These are phyloP conservation scores for Ensete glaucum DNA, from an alignment of 176 grass and related monocot genomes.

Conservation along the genomic window DNA sequence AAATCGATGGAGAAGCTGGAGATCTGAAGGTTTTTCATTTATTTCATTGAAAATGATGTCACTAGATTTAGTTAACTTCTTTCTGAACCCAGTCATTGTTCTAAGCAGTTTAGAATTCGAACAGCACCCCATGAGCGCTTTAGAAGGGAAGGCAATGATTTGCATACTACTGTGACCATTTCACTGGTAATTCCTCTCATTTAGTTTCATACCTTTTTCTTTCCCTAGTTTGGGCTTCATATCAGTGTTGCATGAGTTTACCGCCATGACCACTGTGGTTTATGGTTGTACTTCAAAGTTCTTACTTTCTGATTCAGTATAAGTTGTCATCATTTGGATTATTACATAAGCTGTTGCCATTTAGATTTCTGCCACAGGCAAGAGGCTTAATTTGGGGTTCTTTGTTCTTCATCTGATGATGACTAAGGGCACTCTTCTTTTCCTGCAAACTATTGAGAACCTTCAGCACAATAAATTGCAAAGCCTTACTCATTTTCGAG, in stretches of 20 bases:
- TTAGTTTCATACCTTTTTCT: neutral
- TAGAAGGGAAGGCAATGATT: conserved; percentile 82
- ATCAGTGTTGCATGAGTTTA: conserved; percentile 7
- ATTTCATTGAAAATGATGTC: neutral
- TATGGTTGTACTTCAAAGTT: neutral
- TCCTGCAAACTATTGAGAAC: no score
- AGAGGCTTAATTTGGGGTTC: neutral
- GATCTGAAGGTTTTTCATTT: conserved; percentile 72
- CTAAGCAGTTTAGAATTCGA: conserved; percentile 79
- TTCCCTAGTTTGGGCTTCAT: neutral
- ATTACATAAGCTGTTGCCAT: neutral
- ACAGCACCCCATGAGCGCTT: conserved; percentile 76
- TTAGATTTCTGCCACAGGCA: neutral
- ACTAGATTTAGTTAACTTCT: conserved; percentile 13
- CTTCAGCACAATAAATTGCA: no score
- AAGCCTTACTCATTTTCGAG: no score
- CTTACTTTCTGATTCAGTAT: no score
- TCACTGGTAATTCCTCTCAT: conserved; percentile 49
- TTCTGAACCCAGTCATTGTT: conserved; percentile 21
- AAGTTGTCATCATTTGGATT: neutral
- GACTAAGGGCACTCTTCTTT: no score
- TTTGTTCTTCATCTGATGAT: no score
- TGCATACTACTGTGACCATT: conserved; percentile 74
- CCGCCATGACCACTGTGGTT: neutral
- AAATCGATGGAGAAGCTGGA: conserved; percentile 89